These are phyloP conservation scores for Backusella mclennaniae DNA, from an alignment of 192 early-diverging fungal genomes.

Conservation along the genomic window DNA sequence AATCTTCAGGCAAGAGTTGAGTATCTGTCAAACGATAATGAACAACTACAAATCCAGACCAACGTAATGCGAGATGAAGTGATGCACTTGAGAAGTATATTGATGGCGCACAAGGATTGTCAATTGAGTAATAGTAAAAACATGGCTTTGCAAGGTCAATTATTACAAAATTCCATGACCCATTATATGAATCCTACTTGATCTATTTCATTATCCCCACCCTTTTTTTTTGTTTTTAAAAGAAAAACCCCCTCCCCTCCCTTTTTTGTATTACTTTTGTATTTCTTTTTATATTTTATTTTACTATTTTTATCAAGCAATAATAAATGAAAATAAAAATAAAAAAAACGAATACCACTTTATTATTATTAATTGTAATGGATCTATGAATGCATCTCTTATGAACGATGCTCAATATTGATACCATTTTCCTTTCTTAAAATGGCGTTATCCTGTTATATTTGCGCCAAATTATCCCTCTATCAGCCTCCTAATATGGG, in stretches of 20 bases:
- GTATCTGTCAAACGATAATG: constrained; percentile 65
- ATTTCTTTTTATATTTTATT: constrained; percentile 5
- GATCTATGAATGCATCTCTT: too few relatives aligned
- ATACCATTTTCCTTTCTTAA: neutral
- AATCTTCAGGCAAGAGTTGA: constrained; percentile 71
- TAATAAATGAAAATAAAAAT: neutral
- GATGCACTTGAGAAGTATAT: constrained; percentile 70
- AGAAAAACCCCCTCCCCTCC: neutral
- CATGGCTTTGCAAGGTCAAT: neutral
- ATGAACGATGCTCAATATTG: too few relatives aligned
- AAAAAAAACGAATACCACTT: neutral
- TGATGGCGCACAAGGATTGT: constrained; percentile 80
- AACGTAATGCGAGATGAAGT: constrained; percentile 67
- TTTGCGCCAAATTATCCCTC: neutral
- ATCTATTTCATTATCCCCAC: neutral
- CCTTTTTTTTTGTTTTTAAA: neutral
- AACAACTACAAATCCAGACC: constrained; percentile 58
- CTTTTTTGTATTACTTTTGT: constrained; percentile 1
- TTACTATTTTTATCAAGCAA: neutral
- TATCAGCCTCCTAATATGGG: too few relatives aligned
- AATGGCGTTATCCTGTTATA: neutral
- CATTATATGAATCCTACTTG: neutral
- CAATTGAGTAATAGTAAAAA: constrained; percentile 56
- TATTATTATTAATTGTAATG: neutral
- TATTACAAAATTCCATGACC: neutral